phyloP scores from a whole-genome alignment of 148 eudicot genomes.

The Fagopyrum tataricum region DNA sequence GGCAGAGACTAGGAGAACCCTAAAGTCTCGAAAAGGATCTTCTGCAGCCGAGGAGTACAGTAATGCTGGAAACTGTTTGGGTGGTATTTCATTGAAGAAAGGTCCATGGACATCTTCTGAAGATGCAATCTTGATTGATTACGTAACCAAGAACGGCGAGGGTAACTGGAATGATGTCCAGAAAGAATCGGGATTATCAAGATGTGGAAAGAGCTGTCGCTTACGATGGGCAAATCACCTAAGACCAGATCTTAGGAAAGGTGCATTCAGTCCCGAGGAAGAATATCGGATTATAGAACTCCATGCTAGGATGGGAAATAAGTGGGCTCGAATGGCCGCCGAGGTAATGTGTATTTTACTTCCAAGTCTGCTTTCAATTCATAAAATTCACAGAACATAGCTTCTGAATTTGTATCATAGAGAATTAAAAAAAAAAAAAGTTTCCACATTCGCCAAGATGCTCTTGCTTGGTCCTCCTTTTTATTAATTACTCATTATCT shows the following conservation, averaged over 20 bases:
- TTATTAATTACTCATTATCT: no score
- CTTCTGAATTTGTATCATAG: background rate
- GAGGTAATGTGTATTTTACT: constrained; percentile 33
- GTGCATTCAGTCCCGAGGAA: constrained; percentile 74
- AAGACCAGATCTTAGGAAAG: constrained; percentile 89
- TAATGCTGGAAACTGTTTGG: constrained; percentile 37
- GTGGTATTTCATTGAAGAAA: constrained; percentile 47
- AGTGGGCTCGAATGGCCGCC: constrained; percentile 98
- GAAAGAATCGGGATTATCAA: constrained; percentile 71
- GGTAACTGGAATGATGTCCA: constrained; percentile 98
- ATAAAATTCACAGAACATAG: background rate
- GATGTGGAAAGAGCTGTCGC: constrained; percentile 98
- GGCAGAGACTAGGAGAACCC: constrained; percentile 48
- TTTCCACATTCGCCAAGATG: background rate
- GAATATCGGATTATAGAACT: constrained; percentile 72
- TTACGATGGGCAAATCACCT: constrained; percentile 97
- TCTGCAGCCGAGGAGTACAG: constrained; percentile 50
- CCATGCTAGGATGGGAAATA: constrained; percentile 92
- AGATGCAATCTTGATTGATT: constrained; percentile 78
- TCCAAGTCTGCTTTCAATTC: background rate
- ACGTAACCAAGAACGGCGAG: constrained; percentile 79
- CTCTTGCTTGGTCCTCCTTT: background rate
- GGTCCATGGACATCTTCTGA: constrained; percentile 97
- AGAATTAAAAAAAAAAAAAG: background rate
- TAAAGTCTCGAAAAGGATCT: constrained; percentile 40